Percentiles rank a stretch among this genome's conserved stretches.
Conservation (phyloP, 139 green algal genomes). For the Picochlorum sp. region DNA sequence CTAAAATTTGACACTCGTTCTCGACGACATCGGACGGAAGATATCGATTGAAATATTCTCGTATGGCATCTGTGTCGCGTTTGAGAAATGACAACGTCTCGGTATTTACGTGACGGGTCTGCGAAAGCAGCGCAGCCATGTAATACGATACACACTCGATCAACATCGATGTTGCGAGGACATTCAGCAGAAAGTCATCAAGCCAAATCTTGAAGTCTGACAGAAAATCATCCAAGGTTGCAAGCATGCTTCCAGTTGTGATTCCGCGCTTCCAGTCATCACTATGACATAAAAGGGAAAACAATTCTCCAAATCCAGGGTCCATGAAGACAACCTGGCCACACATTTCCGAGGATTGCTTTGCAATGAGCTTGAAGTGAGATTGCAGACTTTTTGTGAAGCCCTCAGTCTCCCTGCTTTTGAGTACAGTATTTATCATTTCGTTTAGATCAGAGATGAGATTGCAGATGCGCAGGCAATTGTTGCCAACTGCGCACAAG, state of each 20-base stretch:
- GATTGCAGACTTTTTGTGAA: background rate
- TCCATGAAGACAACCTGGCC: slow-evolving; percentile 25
- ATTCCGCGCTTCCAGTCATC: slow-evolving; percentile 44
- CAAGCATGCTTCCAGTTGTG: slow-evolving; percentile 51
- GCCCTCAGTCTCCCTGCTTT: background rate
- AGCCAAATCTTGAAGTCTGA: slow-evolving; percentile 44
- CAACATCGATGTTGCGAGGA: slow-evolving; percentile 37
- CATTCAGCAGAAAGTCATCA: slow-evolving; percentile 26
- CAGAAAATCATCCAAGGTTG: slow-evolving; percentile 71
- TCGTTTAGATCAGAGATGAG: slow-evolving; percentile 57
- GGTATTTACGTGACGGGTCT: slow-evolving; percentile 22
- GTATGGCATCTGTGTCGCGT: slow-evolving; percentile 23
- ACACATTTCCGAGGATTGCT: background rate
- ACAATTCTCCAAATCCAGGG: slow-evolving; percentile 37
- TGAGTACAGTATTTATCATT: slow-evolving; percentile 13
- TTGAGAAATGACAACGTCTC: slow-evolving; percentile 20
- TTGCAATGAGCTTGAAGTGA: no score
- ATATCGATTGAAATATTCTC: slow-evolving; percentile 43
- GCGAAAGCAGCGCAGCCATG: slow-evolving; percentile 36
- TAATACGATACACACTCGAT: slow-evolving; percentile 43
- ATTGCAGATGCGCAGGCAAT: slow-evolving; percentile 72
- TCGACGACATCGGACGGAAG: slow-evolving; percentile 6
- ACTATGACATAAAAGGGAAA: slow-evolving; percentile 29
- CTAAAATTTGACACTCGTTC: slow-evolving; percentile 38
- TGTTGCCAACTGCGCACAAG: slow-evolving; percentile 69